phyloP scores from a whole-genome alignment of 2,329 filamentous ascomycete species.

The Rhynchosporium secalis region DNA sequence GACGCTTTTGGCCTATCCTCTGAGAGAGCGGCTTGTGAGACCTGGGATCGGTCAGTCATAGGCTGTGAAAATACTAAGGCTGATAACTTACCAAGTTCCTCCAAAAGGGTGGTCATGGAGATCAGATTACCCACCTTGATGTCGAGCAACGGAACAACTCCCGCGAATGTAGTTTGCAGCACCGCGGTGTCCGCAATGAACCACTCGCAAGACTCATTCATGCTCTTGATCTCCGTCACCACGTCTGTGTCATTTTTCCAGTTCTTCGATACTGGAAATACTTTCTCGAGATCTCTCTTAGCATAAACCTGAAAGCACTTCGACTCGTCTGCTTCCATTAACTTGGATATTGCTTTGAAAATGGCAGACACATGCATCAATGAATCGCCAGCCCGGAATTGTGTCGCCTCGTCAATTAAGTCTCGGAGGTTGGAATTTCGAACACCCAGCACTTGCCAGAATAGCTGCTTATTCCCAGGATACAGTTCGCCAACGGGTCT shows the following conservation, averaged over 20 bases:
- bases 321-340: conserved; percentile 13
- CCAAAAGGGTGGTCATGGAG: conserved; percentile 11
- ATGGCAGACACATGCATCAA: conserved; percentile 8
- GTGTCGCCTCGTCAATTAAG: conserved; percentile 3
- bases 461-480: conserved; percentile 13
- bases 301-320: background rate
- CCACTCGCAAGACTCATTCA: background rate
- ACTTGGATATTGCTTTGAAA: conserved; percentile 10
- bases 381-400: conserved; percentile 5
- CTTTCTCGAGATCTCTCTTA: background rate
- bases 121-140: conserved; percentile 16
- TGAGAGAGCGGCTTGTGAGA: conserved; percentile 13
- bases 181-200: conserved; percentile 17
- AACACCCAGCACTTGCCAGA: conserved; percentile 13
- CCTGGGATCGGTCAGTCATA: background rate
- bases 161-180: conserved; percentile 19
- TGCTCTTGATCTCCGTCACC: conserved; percentile 5
- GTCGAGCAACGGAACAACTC: conserved; percentile 18
- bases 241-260: conserved; percentile 13
- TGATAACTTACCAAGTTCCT: background rate
- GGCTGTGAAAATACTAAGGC: background rate
- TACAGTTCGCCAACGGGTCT: conserved; percentile 8
- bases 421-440: conserved; percentile 8
- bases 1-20: conserved; percentile 6
- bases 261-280: conserved; percentile 17